Conservation (phyloP, 2,329 filamentous ascomycete genomes). For the Aspergillus intermedius region DNA sequence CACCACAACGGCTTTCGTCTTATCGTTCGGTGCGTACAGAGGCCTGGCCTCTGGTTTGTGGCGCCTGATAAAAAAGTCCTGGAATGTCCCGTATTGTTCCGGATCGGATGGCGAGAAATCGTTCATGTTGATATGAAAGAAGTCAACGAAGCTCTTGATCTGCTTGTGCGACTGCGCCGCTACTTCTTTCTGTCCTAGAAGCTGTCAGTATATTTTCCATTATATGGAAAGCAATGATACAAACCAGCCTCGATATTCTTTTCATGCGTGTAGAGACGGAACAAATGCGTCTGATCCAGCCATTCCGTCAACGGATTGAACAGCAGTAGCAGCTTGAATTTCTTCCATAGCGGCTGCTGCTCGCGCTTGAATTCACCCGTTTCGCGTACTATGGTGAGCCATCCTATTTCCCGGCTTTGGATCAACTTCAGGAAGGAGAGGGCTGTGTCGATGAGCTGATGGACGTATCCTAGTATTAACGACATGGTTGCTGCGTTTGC, state of each 20-base stretch:
- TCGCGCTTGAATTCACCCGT: conserved; percentile 33
- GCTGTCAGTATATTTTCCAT: not conserved
- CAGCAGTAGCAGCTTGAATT: conserved; percentile 36
- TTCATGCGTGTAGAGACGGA: conserved; percentile 34
- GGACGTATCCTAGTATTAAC: conserved; percentile 2
- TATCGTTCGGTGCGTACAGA: conserved; percentile 26
- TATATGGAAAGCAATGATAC: not conserved
- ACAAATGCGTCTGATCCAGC: conserved; percentile 32
- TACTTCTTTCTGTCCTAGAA: conserved; percentile 16
- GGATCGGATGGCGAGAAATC: conserved; percentile 33
- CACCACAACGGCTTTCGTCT: conserved; percentile 24
- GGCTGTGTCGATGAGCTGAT: not conserved
- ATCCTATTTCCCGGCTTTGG: conserved; percentile 26
- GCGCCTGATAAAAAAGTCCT: conserved; percentile 35
- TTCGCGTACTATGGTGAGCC: conserved; percentile 27
- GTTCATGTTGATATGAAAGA: conserved; percentile 8
- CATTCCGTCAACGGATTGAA: conserved; percentile 39
- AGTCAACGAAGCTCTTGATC: conserved; percentile 26
- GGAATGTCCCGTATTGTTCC: conserved; percentile 29
- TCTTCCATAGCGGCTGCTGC: conserved; percentile 36
- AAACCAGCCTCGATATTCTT: conserved; percentile 26
- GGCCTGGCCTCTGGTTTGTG: conserved; percentile 27
- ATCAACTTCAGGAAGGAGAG: conserved; percentile 3
- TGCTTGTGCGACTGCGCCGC: conserved; percentile 23
- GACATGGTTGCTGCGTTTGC: not conserved